phyloP scores from a whole-genome alignment of 2,329 filamentous ascomycete species.

The Phialophora expanda region DNA sequence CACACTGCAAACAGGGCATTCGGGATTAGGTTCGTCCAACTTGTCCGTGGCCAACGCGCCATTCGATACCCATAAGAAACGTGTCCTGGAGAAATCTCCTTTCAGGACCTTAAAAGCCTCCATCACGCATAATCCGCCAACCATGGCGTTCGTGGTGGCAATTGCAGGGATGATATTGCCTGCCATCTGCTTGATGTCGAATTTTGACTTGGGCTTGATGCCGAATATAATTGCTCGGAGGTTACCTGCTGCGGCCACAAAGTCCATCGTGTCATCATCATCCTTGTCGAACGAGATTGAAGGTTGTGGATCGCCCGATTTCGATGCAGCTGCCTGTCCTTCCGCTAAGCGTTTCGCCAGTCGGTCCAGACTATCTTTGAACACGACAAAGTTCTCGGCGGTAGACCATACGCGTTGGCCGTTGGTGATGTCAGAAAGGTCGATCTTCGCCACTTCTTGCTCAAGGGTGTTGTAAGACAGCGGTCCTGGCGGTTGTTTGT shows the following conservation, averaged over 20 bases:
- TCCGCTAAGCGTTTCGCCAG: constrained; percentile 75
- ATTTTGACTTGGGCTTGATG: constrained; percentile 86
- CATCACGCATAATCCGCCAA: constrained; percentile 87
- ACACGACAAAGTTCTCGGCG: constrained; percentile 82
- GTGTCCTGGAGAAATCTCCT: constrained; percentile 71
- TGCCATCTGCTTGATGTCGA: constrained; percentile 98
- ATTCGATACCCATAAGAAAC: constrained; percentile 83
- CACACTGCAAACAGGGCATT: constrained; percentile 82
- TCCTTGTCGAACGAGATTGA: constrained; percentile 94
- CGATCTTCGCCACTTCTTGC: constrained; percentile 57
- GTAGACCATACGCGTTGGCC: constrained; percentile 82
- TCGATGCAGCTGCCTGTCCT: constrained; percentile 62
- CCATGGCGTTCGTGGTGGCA: constrained; percentile 96
- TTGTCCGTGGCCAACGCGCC: constrained; percentile 59
- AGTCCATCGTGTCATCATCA: constrained; percentile 91
- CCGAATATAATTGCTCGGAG: constrained; percentile 86
- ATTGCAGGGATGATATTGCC: constrained; percentile 99
- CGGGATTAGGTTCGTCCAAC: constrained; percentile 72
- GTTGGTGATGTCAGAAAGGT: constrained; percentile 61
- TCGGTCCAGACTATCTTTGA: constrained; percentile 77
- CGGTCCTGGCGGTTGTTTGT: constrained; percentile 72
- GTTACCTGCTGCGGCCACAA: constrained; percentile 89
- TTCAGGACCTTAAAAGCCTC: constrained; percentile 90
- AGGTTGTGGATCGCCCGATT: constrained; percentile 51
- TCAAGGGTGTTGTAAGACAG: constrained; percentile 71